Base-by-base conservation (phyloP, 805 yeast genomes). In the Ogataea wickerhamii region DNA sequence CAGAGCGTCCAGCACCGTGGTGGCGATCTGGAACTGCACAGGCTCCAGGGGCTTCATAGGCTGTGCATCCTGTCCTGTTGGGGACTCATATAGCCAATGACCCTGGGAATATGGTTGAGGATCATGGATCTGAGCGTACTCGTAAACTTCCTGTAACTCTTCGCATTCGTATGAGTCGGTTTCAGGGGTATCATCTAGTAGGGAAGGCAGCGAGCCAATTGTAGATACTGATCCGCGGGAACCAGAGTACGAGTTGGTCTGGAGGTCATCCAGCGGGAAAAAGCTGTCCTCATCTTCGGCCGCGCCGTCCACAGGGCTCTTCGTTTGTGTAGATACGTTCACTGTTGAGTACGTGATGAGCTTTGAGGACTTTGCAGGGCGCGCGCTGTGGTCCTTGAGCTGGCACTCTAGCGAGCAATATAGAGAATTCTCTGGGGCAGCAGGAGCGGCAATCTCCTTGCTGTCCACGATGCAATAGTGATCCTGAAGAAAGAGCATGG, bases 381-480 rank as follows among this genome's bases (percentile, higher is more conserved):
- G 31, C 22, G 26, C 40, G 25, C 3, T 14, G 5, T 44, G 39
- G 40, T 51, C 55, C 34, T 43, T 37, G 28, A 40, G 16, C 22
- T 46, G 44, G 48, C 55, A 51, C 31, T 47, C 45, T 10, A 36
- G 33, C 3, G 55, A 51, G 43, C 55, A 51, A 40, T 51, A 51
- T 16, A 51, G 21, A 3, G 41, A 27, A 7, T 25, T 18, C 11
- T 23, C 26, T 16, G 36, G 19, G 13, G 20, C 33, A 7, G 23
- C 32, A 11, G 27, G n/a, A 8, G 19, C 28, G 18, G 26, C 30
- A 13, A 49, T 29, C 30, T 43, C 44, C 22, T 40, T 49, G 46
- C 40, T 49, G 34, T 51, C 55, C 28, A 51, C 48, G 38, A 51
- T 49, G 50, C 55, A 51, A 27, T 45, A 47, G 11, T 47, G 45